These are phyloP conservation scores for Citrullus colocynthis DNA, from an alignment of 306 rosid species.

Conservation along the genomic window DNA sequence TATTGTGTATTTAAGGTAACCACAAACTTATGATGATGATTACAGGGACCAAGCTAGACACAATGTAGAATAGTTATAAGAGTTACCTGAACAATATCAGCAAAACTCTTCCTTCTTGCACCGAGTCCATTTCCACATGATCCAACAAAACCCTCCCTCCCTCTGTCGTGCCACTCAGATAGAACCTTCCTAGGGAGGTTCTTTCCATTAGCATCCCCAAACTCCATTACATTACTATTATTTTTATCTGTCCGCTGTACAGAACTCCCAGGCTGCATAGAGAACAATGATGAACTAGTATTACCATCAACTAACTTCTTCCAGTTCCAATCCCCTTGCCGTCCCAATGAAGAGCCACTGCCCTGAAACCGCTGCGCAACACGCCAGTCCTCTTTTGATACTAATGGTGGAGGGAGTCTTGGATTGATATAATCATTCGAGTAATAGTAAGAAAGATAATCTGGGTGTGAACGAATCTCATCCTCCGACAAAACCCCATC, in stretches of 20 bases:
- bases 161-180: slow-evolving; percentile 36
- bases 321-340: slow-evolving; percentile 54
- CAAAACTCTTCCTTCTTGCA: slow-evolving; percentile 58
- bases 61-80: background rate
- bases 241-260: slow-evolving; percentile 53
- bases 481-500: slow-evolving; percentile 65
- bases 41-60: background rate
- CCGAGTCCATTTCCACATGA: slow-evolving; percentile 45
- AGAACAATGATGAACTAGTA: slow-evolving; percentile 54
- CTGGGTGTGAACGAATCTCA: slow-evolving; percentile 77
- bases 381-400: slow-evolving; percentile 97
- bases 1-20: background rate
- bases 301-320: slow-evolving; percentile 30
- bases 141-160: slow-evolving; percentile 35
- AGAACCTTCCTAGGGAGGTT: slow-evolving; percentile 42
- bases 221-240: slow-evolving; percentile 27
- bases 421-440: slow-evolving; percentile 76
- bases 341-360: slow-evolving; percentile 46
- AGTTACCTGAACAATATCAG: slow-evolving; percentile 76
- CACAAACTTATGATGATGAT: background rate
- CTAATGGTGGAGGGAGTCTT: slow-evolving; percentile 72
- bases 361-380: slow-evolving; percentile 74
- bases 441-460: slow-evolving; percentile 73
- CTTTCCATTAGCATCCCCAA: slow-evolving; percentile 40
- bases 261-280: slow-evolving; percentile 61